phyloP scores from a whole-genome alignment of 2,329 filamentous ascomycete species.

The Fusarium sp. region DNA sequence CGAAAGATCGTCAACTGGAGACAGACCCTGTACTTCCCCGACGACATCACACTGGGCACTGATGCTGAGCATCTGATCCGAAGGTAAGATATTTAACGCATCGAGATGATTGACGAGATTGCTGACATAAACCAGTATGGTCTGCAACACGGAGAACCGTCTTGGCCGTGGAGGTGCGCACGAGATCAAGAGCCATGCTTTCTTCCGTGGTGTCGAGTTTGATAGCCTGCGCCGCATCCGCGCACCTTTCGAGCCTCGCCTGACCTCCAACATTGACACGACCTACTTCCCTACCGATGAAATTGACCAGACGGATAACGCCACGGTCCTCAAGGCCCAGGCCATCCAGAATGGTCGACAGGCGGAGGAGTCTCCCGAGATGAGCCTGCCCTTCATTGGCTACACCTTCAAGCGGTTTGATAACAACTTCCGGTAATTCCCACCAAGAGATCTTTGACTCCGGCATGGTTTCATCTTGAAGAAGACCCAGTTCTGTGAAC shows the following conservation, averaged over 20 bases:
- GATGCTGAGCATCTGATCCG: conserved; percentile 93
- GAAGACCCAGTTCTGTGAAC: conserved; percentile 35
- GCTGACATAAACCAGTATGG: conserved; percentile 66
- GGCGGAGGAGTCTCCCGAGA: conserved; percentile 84
- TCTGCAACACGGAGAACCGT: conserved; percentile 92
- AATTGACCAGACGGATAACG: conserved; percentile 95
- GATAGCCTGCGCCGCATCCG: conserved; percentile 90
- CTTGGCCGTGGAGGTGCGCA: conserved; percentile 85
- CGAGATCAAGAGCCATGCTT: conserved; percentile 92
- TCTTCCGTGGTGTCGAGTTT: conserved; percentile 97
- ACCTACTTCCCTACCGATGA: conserved; percentile 99
- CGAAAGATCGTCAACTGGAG: conserved; percentile 99
- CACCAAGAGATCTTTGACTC: conserved; percentile 7
- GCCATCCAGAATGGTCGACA: conserved; percentile 72
- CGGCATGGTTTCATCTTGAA: conserved; percentile 2
- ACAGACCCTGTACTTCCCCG: conserved; percentile 93
- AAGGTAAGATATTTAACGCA: conserved; percentile 66
- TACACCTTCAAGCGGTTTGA: conserved; percentile 92
- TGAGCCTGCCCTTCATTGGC: conserved; percentile 80
- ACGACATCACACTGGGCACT: conserved; percentile 85
- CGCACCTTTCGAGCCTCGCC: conserved; percentile 92
- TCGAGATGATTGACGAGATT: background rate
- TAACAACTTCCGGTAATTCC: conserved; percentile 67
- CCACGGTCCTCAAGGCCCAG: conserved; percentile 83
- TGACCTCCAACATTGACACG: conserved; percentile 93